Conservation (phyloP, 2,329 filamentous ascomycete genomes). For the Paraphoma sp. region DNA sequence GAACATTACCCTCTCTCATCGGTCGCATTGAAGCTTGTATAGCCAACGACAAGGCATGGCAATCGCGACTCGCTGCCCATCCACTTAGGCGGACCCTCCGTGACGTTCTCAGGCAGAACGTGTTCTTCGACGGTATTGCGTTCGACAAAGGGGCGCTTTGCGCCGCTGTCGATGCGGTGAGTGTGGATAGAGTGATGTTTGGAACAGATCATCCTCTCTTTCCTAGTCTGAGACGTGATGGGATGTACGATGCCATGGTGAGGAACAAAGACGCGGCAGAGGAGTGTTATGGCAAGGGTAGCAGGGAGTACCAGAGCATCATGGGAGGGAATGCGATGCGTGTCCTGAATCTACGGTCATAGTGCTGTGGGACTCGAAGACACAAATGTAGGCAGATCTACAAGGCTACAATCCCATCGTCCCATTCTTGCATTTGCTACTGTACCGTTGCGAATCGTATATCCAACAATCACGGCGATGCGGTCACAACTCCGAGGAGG, state of each 20-base stretch:
- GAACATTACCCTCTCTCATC: not conserved
- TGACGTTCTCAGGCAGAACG: not conserved
- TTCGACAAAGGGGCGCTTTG: not conserved
- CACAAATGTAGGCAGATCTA: not conserved
- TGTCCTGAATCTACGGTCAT: not conserved
- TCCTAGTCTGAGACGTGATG: not conserved
- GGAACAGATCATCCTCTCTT: not conserved
- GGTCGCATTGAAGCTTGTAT: slow-evolving; percentile 1
- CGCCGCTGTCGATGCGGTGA: not conserved
- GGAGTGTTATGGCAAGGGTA: not conserved
- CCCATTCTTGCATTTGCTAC: not conserved
- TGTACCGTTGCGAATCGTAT: not conserved
- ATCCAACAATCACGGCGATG: not conserved
- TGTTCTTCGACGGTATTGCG: not conserved
- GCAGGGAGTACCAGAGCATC: not conserved
- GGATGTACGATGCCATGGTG: not conserved
- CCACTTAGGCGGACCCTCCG: not conserved
- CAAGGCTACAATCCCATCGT: not conserved
- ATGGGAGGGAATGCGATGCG: not conserved
- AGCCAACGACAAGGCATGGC: not conserved
- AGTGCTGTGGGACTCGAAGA: not conserved
- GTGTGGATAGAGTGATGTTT: not conserved
- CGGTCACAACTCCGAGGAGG: not conserved
- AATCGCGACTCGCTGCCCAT: not conserved
- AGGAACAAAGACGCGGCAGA: not conserved